Evolutionary conservation across 164 flowering plant genomes (phyloP).

Genomic region (Dillenia turbinata): DNA sequence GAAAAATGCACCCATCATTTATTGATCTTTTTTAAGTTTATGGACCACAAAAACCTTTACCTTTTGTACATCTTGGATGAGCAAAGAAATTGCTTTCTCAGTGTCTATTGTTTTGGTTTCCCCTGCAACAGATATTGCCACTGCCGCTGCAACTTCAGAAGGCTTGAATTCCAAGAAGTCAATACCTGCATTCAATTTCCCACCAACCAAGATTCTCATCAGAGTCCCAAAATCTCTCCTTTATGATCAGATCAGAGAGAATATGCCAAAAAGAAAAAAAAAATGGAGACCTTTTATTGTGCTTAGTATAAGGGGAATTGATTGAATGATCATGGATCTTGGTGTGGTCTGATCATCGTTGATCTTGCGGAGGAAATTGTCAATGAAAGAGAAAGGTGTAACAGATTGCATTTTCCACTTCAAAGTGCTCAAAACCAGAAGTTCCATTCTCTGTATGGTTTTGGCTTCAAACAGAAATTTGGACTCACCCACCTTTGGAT

Average conservation of each 20-base stretch:
- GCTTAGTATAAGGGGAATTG: constrained; percentile 41
- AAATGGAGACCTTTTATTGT: constrained; percentile 37
- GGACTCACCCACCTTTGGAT: constrained; percentile 54
- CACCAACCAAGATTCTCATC: constrained; percentile 18
- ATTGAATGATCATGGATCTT: constrained; percentile 22
- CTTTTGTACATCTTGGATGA: constrained; percentile 41
- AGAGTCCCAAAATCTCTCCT: constrained; percentile 4
- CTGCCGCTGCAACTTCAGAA: constrained; percentile 80
- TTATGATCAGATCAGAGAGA: constrained; percentile 1
- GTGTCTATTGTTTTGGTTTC: constrained; percentile 37
- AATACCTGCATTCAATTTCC: constrained; percentile 54
- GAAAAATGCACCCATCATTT: constrained; percentile 2
- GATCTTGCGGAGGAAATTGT: constrained; percentile 50
- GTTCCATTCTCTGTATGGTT: constrained; percentile 87
- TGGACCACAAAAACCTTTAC: constrained; percentile 30
- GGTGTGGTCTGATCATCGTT: constrained; percentile 29
- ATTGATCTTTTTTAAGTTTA: constrained; percentile 1
- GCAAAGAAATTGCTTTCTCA: constrained; percentile 36
- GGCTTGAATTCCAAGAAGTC: constrained; percentile 68
- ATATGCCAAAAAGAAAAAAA: background rate
- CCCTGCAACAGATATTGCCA: constrained; percentile 47
- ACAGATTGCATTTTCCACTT: constrained; percentile 80
- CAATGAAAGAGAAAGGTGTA: constrained; percentile 75
- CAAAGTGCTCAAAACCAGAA: constrained; percentile 71
- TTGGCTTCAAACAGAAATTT: constrained; percentile 68